These are phyloP conservation scores for Arctostaphylos glauca DNA, from an alignment of 148 eudicot genomes.

Conservation along the genomic window DNA sequence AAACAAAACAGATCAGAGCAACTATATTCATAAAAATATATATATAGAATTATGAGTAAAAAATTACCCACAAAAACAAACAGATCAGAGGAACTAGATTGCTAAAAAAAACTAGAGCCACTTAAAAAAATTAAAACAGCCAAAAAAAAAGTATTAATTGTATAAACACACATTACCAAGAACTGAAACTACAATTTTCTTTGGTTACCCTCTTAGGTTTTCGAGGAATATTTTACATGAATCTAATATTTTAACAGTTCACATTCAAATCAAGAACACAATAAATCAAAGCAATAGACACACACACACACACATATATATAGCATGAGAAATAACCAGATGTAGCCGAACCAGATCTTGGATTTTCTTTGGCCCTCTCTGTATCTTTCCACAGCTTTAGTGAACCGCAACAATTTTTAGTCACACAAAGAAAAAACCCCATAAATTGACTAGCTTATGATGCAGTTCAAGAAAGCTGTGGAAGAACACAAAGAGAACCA, in stretches of 20 bases:
- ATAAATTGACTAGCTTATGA: neutral
- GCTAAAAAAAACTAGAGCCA: neutral
- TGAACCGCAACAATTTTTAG: slow-evolving; percentile 8
- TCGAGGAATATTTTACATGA: too few species aligned
- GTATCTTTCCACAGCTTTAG: slow-evolving; percentile 8
- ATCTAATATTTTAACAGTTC: too few species aligned
- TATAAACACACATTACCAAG: neutral
- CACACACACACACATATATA: neutral
- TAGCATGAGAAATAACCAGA: neutral
- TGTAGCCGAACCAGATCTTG: neutral
- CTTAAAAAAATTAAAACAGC: neutral
- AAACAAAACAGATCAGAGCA: neutral
- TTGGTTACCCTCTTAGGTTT: neutral
- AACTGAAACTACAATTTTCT: neutral
- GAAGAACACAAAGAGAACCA: slow-evolving; percentile 3
- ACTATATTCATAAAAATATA: neutral
- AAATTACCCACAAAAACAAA: neutral
- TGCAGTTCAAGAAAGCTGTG: slow-evolving; percentile 12
- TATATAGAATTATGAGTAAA: neutral
- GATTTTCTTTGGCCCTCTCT: neutral
- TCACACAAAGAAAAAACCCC: neutral
- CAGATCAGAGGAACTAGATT: neutral
- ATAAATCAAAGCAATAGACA: neutral
- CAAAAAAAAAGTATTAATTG: neutral
- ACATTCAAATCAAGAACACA: neutral